Percentiles rank a stretch among this genome's conserved stretches.
These are phyloP conservation scores for Penstemon eatonii DNA, from an alignment of 257 asterid genomes.

Conservation along the genomic window DNA sequence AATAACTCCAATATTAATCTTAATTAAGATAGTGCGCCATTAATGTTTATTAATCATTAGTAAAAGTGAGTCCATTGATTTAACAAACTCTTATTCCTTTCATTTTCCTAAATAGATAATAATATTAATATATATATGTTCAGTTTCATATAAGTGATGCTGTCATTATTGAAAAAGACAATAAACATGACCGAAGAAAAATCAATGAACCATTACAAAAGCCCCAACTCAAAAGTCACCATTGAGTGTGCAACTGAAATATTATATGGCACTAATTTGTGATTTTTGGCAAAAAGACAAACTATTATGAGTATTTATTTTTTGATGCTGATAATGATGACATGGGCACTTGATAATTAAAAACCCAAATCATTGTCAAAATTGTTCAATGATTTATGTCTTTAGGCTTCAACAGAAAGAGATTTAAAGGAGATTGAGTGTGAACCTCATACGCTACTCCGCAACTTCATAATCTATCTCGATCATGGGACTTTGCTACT, in stretches of 20 bases:
- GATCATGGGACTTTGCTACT: no score
- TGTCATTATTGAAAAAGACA: slow-evolving; percentile 30
- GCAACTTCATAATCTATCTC: no score
- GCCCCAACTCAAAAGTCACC: slow-evolving; percentile 26
- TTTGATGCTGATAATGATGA: slow-evolving; percentile 29
- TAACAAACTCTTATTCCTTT: slow-evolving; percentile 5
- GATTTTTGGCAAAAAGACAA: slow-evolving; percentile 11
- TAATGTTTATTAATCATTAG: no score
- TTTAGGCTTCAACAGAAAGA: slow-evolving; percentile 15
- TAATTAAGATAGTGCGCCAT: no score
- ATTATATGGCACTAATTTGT: slow-evolving; percentile 22
- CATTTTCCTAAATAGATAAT: not conserved
- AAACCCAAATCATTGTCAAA: slow-evolving; percentile 47
- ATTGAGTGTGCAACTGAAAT: slow-evolving; percentile 27
- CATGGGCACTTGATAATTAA: slow-evolving; percentile 29
- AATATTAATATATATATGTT: not conserved
- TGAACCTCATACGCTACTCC: not conserved
- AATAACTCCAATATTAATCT: not conserved
- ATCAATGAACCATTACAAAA: slow-evolving; percentile 21
- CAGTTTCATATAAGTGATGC: slow-evolving; percentile 15
- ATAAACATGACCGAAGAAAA: not conserved
- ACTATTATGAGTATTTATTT: not conserved
- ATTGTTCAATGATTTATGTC: slow-evolving; percentile 32
- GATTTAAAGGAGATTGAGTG: not conserved
- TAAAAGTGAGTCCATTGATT: not conserved